Conservation (phyloP, 2,329 filamentous ascomycete species). For the Madurella fahalii region DNA sequence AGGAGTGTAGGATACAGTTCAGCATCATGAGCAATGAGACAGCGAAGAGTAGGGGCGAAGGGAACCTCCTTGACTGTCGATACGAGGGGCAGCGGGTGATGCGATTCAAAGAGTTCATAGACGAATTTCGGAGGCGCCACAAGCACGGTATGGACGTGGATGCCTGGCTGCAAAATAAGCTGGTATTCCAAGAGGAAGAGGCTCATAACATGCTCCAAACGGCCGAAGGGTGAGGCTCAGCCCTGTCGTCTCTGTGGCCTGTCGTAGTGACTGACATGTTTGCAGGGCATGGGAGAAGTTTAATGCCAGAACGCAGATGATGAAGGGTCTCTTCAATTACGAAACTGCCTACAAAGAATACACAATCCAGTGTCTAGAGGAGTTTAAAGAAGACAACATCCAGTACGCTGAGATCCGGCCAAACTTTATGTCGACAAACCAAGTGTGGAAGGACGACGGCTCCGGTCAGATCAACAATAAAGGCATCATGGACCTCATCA, state of each 20-base stretch:
- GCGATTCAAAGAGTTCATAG: conserved; percentile 40
- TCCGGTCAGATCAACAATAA: conserved; percentile 47
- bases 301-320: conserved; percentile 64
- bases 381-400: conserved; percentile 61
- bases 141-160: conserved; percentile 29
- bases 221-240: conserved; percentile 46
- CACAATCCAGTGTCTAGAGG: conserved; percentile 54
- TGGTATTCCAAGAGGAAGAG: conserved; percentile 59
- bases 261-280: conserved; percentile 4
- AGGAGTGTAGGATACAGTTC: conserved; percentile 59
- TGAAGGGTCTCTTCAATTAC: conserved; percentile 69
- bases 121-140: conserved; percentile 29
- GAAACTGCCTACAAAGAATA: conserved; percentile 59
- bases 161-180: conserved; percentile 58
- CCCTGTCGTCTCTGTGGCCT: not conserved
- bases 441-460: conserved; percentile 57
- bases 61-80: conserved; percentile 44
- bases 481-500: conserved; percentile 58
- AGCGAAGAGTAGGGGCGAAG: conserved; percentile 31
- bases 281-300: conserved; percentile 52
- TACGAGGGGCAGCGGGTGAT: conserved; percentile 46
- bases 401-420: conserved; percentile 69
- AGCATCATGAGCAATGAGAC: conserved; percentile 39
- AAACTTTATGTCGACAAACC: conserved; percentile 62
- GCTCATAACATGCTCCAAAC: conserved; percentile 51